phyloP scores from a whole-genome alignment of 139 green algal genomes.

The Yamagishiella unicocca region DNA sequence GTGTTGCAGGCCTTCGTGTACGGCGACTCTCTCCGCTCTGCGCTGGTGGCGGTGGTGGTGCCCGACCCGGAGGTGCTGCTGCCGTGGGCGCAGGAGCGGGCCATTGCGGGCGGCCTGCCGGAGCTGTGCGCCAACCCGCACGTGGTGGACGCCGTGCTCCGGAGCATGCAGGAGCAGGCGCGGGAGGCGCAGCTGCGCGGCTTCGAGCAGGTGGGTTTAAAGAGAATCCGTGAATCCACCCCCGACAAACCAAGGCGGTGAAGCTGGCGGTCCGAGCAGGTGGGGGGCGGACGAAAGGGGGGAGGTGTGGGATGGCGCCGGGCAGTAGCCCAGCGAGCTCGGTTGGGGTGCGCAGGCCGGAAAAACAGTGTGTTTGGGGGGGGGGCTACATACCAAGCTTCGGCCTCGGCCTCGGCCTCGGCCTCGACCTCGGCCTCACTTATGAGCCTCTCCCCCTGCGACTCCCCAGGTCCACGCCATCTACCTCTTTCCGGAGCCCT shows the following conservation, averaged over 20 bases:
- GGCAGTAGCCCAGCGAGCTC: too few species aligned
- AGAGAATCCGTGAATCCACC: too few species aligned
- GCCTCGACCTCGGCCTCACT: too few species aligned
- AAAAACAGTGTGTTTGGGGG: too few species aligned
- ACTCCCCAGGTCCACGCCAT: conserved; percentile 76
- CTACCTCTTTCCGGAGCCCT: conserved; percentile 84
- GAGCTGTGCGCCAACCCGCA: conserved; percentile 71
- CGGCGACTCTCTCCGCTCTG: conserved; percentile 84
- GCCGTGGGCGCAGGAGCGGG: conserved; percentile 85
- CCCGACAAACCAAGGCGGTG: too few species aligned
- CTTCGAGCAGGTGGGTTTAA: conserved; percentile 88
- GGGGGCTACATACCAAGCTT: too few species aligned
- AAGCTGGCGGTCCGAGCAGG: not conserved
- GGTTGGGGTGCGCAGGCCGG: too few species aligned
- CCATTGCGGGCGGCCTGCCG: conserved; percentile 60
- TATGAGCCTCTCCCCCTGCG: too few species aligned
- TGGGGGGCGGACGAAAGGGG: not conserved
- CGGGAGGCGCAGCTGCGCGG: conserved; percentile 84
- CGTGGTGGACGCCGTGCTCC: conserved; percentile 76
- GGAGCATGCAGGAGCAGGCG: conserved; percentile 86
- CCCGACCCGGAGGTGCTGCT: conserved; percentile 92
- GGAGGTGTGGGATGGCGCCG: not conserved
- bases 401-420: too few species aligned
- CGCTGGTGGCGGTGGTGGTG: conserved; percentile 93
- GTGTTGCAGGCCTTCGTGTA: conserved; percentile 92